Base-by-base conservation (phyloP, 306 rosid species). In the Vicia villosa region DNA sequence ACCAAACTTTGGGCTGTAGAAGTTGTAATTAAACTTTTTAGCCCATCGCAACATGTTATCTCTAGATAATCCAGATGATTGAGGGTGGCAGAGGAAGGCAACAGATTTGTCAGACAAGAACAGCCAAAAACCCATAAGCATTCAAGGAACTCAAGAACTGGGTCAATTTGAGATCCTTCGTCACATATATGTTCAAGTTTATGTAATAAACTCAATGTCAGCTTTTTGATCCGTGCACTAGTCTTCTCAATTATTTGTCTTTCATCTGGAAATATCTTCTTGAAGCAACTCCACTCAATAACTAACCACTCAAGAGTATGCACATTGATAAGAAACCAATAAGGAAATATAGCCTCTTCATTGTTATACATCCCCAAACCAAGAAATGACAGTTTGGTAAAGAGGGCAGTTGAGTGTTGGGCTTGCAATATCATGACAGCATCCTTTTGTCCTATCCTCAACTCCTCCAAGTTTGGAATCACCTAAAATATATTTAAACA, bases 81-180 rank as follows among this genome's bases (percentile, higher is more conserved):
- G 3, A 49, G 5, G 24, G 13, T 49, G 55, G 1, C 55, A 0
- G 55, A 17, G 55, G 13, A 49, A 8, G 55, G 55, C 12, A 49
- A 0, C 26, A 49, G 8, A 17, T 16, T 8, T 49, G 7, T 49
- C 10, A 49, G 0, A 49, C 24, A 17, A 49, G 55, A 49, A 49
- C 55, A 49, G 0, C 2, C 0, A 0, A 3, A 0, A 49, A 49
- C 55, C 0, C 0, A 0, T 17, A 49, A 49, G 2, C 0, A 0
- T 49, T 49, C 13, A 8, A 49, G 55, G 13, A 49, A 49, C 24
- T 49, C 55, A 49, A 49, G 55, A 49, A 17, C 12, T 17, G 24
- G 55, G 5, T 49, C 26, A 49, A 17, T 9, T 49, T 0, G 13
- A 0, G 5, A 16, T 49, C 55, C 55, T 17, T 49, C 55, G 2